Percentiles rank a stretch among this genome's conserved stretches.
These are phyloP conservation scores for Gastrolobium bilobum DNA, from an alignment of 306 rosid species.

Conservation along the genomic window DNA sequence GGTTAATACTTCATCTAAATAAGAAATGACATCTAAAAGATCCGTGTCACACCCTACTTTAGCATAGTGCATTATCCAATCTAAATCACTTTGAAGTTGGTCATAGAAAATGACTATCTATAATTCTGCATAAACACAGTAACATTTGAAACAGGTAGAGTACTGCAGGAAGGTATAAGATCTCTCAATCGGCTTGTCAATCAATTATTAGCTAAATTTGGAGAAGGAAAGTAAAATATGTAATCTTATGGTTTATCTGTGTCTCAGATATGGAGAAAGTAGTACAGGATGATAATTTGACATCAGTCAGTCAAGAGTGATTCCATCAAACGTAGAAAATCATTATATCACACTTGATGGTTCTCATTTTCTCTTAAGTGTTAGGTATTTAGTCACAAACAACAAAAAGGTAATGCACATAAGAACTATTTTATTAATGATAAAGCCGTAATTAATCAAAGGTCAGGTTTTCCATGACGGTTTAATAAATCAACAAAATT, in stretches of 20 bases:
- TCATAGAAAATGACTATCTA: conserved; percentile 30
- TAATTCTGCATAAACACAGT: conserved; percentile 26
- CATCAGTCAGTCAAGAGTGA: conserved; percentile 11
- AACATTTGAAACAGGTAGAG: conserved; percentile 39
- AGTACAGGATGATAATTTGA: conserved; percentile 26
- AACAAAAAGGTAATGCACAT: conserved; percentile 37
- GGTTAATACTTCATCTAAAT: conserved; percentile 50
- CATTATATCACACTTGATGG: conserved; percentile 44
- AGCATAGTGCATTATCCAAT: conserved; percentile 59
- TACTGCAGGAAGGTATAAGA: conserved; percentile 23
- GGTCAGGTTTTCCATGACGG: conserved; percentile 37
- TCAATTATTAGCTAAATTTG: conserved; percentile 34
- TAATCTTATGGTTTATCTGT: background rate
- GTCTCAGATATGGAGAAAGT: conserved; percentile 21
- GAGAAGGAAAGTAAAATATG: conserved; percentile 28
- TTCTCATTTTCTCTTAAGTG: conserved; percentile 42
- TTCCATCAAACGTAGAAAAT: conserved; percentile 31
- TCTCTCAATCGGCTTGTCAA: conserved; percentile 29
- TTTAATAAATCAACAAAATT: conserved; percentile 49
- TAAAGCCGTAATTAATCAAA: conserved; percentile 30
- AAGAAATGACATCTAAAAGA: conserved; percentile 52
- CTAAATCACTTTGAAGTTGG: conserved; percentile 48
- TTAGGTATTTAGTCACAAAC: conserved; percentile 47
- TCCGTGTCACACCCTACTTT: conserved; percentile 56
- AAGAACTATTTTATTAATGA: conserved; percentile 30